phyloP scores from a whole-genome alignment of 805 yeast species.

The Tanozyma kutaoensis region DNA sequence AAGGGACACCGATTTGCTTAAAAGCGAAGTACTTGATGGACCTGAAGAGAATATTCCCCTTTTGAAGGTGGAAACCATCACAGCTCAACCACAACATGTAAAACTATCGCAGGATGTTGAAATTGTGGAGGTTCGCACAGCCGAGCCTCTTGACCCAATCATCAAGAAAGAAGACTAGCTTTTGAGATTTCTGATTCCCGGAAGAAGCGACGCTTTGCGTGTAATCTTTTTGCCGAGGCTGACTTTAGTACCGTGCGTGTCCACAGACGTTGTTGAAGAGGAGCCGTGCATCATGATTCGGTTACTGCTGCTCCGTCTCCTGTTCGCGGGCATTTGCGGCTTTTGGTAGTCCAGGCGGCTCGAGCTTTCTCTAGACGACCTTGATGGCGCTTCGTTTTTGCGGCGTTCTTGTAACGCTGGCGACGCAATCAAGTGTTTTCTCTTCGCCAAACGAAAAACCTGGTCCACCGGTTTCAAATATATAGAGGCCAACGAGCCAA shows the following conservation, averaged over 20 bases:
- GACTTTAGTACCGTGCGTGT: no score
- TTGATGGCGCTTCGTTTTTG: no score
- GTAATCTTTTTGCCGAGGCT: slow-evolving; percentile 19
- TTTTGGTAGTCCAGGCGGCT: no score
- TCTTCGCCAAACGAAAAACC: slow-evolving; percentile 56
- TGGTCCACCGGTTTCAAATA: slow-evolving; percentile 75
- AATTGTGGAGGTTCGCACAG: slow-evolving; percentile 10
- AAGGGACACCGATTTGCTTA: slow-evolving; percentile 27
- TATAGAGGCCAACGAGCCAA: slow-evolving; percentile 74
- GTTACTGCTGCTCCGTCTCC: no score
- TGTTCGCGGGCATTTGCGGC: no score
- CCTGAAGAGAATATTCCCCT: slow-evolving; percentile 70
- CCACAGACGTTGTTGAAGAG: no score
- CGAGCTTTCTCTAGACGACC: no score
- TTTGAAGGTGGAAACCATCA: slow-evolving; percentile 54
- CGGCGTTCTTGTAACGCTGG: no score
- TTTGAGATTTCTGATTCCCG: slow-evolving; percentile 7
- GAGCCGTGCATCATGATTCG: no score
- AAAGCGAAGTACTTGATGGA: slow-evolving; percentile 42
- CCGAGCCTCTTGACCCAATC: neutral
- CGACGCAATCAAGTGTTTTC: slow-evolving; percentile 34
- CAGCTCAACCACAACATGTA: slow-evolving; percentile 39
- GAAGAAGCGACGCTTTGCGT: slow-evolving; percentile 19
- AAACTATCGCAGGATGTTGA: slow-evolving; percentile 48
- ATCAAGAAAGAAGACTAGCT: slow-evolving; percentile 2